phyloP scores from a whole-genome alignment of 2,329 filamentous ascomycete species.

The Fusarium euwallaceae region DNA sequence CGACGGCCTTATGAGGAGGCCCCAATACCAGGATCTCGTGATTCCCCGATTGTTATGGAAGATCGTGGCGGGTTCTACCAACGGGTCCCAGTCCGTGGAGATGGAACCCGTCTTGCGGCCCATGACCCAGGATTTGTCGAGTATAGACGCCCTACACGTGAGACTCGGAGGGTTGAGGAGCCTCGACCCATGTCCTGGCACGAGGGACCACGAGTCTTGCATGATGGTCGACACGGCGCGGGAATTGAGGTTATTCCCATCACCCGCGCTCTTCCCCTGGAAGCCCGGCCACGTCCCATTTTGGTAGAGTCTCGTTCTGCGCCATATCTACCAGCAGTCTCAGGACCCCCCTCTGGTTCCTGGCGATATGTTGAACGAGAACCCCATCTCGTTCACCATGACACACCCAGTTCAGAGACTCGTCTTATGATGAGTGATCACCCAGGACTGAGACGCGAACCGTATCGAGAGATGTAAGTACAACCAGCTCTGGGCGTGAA shows the following conservation, averaged over 20 bases:
- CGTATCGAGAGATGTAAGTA: slow-evolving; percentile 46
- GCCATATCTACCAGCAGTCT: slow-evolving; percentile 6
- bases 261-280: slow-evolving; percentile 16
- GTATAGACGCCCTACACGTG: slow-evolving; percentile 24
- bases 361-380: slow-evolving; percentile 20
- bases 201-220: slow-evolving; percentile 35
- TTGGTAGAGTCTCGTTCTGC: slow-evolving; percentile 23
- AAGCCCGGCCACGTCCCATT: slow-evolving; percentile 19
- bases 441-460: slow-evolving; percentile 28
- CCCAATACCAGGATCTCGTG: slow-evolving; percentile 48
- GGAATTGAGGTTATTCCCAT: slow-evolving; percentile 40
- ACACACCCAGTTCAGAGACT: slow-evolving; percentile 22
- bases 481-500: background rate
- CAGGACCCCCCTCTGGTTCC: slow-evolving; percentile 14
- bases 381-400: slow-evolving; percentile 15
- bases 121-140: slow-evolving; percentile 30
- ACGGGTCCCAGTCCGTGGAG: slow-evolving; percentile 44
- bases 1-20: slow-evolving; percentile 50
- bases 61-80: slow-evolving; percentile 56
- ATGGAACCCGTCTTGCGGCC: slow-evolving; percentile 22
- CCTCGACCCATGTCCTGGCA: slow-evolving; percentile 39
- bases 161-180: slow-evolving; percentile 26
- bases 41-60: slow-evolving; percentile 56
- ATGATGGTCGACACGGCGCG: slow-evolving; percentile 33
- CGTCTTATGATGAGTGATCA: slow-evolving; percentile 26